A percentile compares a stretch with the other conserved stretches of the same genome.
Evolutionary conservation across 2,329 filamentous ascomycete genomes (phyloP).

Genomic region (Sporothrix euskadiensis): DNA sequence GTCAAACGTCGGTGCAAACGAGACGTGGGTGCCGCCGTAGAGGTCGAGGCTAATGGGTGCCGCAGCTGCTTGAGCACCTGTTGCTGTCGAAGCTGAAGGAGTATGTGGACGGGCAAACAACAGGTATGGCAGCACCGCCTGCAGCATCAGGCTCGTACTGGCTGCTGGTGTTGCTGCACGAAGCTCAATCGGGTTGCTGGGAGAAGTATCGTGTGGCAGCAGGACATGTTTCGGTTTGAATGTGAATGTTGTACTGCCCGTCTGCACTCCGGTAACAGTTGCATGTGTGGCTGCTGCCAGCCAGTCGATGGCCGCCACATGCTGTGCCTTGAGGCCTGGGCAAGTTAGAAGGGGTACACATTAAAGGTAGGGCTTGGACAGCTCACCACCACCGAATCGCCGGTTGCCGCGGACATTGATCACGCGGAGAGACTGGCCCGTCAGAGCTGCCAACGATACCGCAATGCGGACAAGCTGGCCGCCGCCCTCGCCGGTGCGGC

Average conservation of each 20-base stretch:
- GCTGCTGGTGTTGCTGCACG: slow-evolving; percentile 51
- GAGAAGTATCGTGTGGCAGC: neutral
- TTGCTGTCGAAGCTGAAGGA: neutral
- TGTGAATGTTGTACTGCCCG: slow-evolving; percentile 54
- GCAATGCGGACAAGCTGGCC: slow-evolving; percentile 62
- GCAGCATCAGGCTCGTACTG: slow-evolving; percentile 59
- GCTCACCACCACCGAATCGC: slow-evolving; percentile 39
- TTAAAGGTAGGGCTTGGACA: neutral
- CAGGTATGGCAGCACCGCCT: slow-evolving; percentile 61
- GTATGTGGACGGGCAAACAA: slow-evolving; percentile 50
- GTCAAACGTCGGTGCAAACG: slow-evolving; percentile 59
- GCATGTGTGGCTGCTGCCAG: slow-evolving; percentile 55
- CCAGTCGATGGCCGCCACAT: slow-evolving; percentile 57
- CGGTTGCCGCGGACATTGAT: slow-evolving; percentile 59
- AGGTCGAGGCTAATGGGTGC: slow-evolving; percentile 53
- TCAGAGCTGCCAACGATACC: slow-evolving; percentile 57
- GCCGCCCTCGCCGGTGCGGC: slow-evolving; percentile 60
- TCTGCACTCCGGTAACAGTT: slow-evolving; percentile 50
- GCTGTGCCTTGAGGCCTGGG: slow-evolving; percentile 61
- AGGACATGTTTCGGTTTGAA: slow-evolving; percentile 45
- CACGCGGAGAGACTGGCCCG: slow-evolving; percentile 55
- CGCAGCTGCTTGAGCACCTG: slow-evolving; percentile 31
- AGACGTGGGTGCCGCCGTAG: slow-evolving; percentile 60
- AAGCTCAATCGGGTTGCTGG: slow-evolving; percentile 39
- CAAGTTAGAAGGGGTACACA: neutral